A percentile compares a stretch with the other conserved stretches of the same genome.
phyloP scores from a whole-genome alignment of 352 stramenopile genomes.

The Phytopythium sindhum region DNA sequence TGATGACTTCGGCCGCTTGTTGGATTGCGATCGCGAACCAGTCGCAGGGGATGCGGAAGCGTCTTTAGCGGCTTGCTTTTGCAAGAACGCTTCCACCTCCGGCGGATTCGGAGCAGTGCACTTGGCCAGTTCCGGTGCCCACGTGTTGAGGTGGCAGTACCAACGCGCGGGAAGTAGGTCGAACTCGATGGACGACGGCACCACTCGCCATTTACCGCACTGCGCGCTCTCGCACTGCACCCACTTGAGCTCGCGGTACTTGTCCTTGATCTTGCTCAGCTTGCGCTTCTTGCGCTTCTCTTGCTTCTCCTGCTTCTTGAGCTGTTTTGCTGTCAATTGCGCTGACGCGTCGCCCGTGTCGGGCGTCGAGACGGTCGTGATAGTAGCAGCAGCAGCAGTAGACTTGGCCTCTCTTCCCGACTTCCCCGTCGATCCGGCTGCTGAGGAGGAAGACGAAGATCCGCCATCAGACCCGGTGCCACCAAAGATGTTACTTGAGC shows the following conservation, averaged over 20 bases:
- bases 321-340: slow-evolving; percentile 13
- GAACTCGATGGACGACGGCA: slow-evolving; percentile 89
- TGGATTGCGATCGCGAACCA: slow-evolving; percentile 22
- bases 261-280: slow-evolving; percentile 78
- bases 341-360: neutral
- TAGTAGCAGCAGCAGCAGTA: neutral
- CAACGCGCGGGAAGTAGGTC: slow-evolving; percentile 88
- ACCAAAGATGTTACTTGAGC: slow-evolving; percentile 18
- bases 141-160: slow-evolving; percentile 83
- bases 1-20: slow-evolving; percentile 37
- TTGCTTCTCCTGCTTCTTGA: slow-evolving; percentile 61
- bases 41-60: slow-evolving; percentile 12
- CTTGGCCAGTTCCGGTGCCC: slow-evolving; percentile 64
- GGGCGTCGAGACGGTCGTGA: neutral
- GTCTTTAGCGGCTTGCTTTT: slow-evolving; percentile 64
- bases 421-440: slow-evolving; percentile 12
- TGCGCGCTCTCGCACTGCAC: slow-evolving; percentile 93
- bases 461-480: slow-evolving; percentile 21
- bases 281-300: slow-evolving; percentile 70
- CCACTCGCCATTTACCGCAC: slow-evolving; percentile 94
- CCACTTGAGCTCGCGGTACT: slow-evolving; percentile 89
- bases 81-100: slow-evolving; percentile 66
- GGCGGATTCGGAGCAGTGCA: slow-evolving; percentile 66
- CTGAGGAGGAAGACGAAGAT: slow-evolving; percentile 36
- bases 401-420: neutral